Conservation (phyloP, 2,329 filamentous ascomycete species). For the Neobulgaria alba region DNA sequence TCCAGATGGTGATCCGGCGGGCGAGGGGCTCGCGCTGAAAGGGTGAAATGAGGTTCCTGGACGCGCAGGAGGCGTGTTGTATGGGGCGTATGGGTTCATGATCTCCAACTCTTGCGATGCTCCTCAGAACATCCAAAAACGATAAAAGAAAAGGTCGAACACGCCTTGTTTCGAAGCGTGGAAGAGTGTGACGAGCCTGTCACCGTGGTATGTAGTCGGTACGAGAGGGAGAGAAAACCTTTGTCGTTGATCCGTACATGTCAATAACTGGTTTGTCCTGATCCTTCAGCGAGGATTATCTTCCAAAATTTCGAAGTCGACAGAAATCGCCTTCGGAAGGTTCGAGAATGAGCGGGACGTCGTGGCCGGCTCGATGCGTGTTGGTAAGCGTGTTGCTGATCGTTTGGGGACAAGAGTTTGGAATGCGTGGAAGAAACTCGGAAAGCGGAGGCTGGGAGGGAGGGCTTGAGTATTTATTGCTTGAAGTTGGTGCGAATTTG, state of each 20-base stretch:
- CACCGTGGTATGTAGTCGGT: slow-evolving; percentile 32
- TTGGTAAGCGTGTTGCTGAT: slow-evolving; percentile 17
- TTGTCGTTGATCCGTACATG: slow-evolving; percentile 30
- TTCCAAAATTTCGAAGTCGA: slow-evolving; percentile 20
- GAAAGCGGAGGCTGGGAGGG: slow-evolving; percentile 15
- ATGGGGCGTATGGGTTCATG: slow-evolving; percentile 26
- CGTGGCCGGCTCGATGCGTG: slow-evolving; percentile 13
- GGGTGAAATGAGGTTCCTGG: slow-evolving; percentile 25
- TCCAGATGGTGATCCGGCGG: slow-evolving; percentile 27
- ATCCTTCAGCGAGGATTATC: slow-evolving; percentile 22
- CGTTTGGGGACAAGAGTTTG: slow-evolving; percentile 13
- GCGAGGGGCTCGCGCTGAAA: slow-evolving; percentile 27
- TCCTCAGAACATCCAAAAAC: slow-evolving; percentile 19
- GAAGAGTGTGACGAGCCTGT: slow-evolving; percentile 28
- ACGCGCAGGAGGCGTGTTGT: slow-evolving; percentile 24
- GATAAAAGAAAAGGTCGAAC: slow-evolving; percentile 18
- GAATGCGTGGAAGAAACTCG: slow-evolving; percentile 14
- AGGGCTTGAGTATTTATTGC: slow-evolving; percentile 11
- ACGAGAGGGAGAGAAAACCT: slow-evolving; percentile 29
- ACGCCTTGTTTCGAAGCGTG: slow-evolving; percentile 20
- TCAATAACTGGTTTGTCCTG: slow-evolving; percentile 25
- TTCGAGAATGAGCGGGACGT: slow-evolving; percentile 24
- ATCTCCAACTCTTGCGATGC: slow-evolving; percentile 27
- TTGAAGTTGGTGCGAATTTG: slow-evolving; percentile 1
- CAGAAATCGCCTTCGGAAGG: slow-evolving; percentile 19